Evolutionary conservation across 2,329 filamentous ascomycete genomes (phyloP).

Genomic region (Diaporthe capsici): DNA sequence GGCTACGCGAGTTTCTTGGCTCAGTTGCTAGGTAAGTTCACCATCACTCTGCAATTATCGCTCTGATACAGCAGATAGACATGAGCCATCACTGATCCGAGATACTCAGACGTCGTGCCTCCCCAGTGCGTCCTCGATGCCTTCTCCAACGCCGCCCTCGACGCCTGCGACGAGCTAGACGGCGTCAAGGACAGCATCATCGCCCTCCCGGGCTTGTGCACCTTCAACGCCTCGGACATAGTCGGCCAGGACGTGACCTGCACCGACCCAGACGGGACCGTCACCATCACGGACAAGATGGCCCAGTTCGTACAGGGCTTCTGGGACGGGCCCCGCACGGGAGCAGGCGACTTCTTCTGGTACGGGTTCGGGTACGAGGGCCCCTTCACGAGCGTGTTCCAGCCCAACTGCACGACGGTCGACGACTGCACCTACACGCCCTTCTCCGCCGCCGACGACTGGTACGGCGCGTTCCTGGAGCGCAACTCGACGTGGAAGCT

Average conservation of each 20-base stretch:
- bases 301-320: constrained; percentile 3
- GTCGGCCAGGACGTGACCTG: constrained; percentile 47
- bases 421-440: constrained; percentile 20
- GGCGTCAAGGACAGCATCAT: constrained; percentile 61
- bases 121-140: constrained; percentile 52
- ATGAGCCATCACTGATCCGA: background rate
- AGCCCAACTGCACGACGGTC: constrained; percentile 29
- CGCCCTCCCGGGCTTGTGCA: constrained; percentile 53
- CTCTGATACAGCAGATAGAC: background rate
- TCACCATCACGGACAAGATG: constrained; percentile 29
- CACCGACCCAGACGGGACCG: constrained; percentile 20
- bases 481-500: constrained; percentile 24
- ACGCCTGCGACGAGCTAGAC: constrained; percentile 60
- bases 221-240: constrained; percentile 49
- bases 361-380: constrained; percentile 20
- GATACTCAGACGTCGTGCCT: constrained; percentile 3
- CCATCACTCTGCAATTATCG: constrained; percentile 43
- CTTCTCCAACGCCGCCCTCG: constrained; percentile 55
- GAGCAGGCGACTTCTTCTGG: constrained; percentile 12
- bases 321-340: constrained; percentile 22
- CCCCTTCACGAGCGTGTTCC: constrained; percentile 17
- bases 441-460: constrained; percentile 27
- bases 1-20: constrained; percentile 53
- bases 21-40: constrained; percentile 48
- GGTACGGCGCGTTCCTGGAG: constrained; percentile 29